Evolutionary conservation across 1,139 yeast species (phyloP), one percentile per base, ranked within the genome.

Genomic region (Yamadazyma diospyri): DNA sequence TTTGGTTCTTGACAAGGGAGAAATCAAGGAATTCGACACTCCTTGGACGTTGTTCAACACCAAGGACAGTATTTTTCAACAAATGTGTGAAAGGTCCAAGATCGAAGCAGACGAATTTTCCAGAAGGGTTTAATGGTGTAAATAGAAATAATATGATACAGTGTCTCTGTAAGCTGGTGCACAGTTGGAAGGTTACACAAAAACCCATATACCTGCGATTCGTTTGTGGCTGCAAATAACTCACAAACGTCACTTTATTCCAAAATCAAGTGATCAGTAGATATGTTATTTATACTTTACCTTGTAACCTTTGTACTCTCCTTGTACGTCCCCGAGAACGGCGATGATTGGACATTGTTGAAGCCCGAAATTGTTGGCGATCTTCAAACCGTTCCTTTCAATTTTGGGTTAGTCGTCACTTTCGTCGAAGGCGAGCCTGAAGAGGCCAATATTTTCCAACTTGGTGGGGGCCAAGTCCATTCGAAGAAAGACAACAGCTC

Each of bases 1-100:
- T 30, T 54, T 74, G 39, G 78, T 74, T 14, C 56, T 75, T 61
- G 79, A 73, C 44, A 57, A 64, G 29, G 80, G 81, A n/a, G 53
- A 61, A 31, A 57, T 70, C 22, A 59, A 53, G 27, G 78, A 75
- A 45, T 72, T 61, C 45, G 79, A 72, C 36, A 55, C 69, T 2
- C 81, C 81, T 1, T 50, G 55, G 54, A 50, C 50, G 7, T 59
- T 75, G 37, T 73, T 56, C 51, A 34, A 37, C 4, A 29, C 47
- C 13, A 24, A 34, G n/a, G 39, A 50, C 48, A 69, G 84, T 21
- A 51, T 57, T 11, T 66, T 66, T 47, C 55, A 58, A 34, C 55
- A 55, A 35, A 62, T 66, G 66, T 66, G 72, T 45, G 57, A 59
- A 18, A 61, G 57, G 42, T 59, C 69, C 5, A 57, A 57, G 25